Base-by-base conservation (phyloP, 306 rosid species). In the Acacia acuminata region DNA sequence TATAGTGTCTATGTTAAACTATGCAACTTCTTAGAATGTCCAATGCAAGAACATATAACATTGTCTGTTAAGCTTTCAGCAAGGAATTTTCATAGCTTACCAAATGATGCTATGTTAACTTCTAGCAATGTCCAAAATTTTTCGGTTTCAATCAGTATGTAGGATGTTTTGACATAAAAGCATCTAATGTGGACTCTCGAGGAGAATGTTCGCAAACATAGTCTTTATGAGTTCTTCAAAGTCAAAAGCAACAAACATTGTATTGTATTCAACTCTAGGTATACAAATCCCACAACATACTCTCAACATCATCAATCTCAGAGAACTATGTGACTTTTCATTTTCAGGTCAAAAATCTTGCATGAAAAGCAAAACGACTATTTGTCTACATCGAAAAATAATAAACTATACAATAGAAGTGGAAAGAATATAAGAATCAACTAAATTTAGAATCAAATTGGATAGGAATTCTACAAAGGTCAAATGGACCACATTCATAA, bases 401-500 rank as follows among this genome's bases (percentile, higher is more conserved):
- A 73, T 36, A 36, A 43, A 77, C 68, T 45, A 10, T 51, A 58
- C 53, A 2, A 22, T 38, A 22, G 14, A 76, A 38, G 70, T 38
- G 17, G 15, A 40, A 40, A 38, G 53, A 42, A 38, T 3, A 22
- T 15, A 38, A 38, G 24, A 40, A 24, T 16, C 7, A 68, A 16
- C 16, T 16, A 78, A 56, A 24, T 40, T 43, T 51, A 30, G 66
- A 50, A 16, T 24, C 51, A 71, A 13, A 63, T 64, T 15, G 15
- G 60, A 45, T 74, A 30, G 71, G 75, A 77, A 32, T 77, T 55
- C 72, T 79, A 72, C n/a, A n/a, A n/a, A n/a, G n/a, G n/a, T n/a
- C n/a, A 12, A 14, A 63, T 27, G n/a, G 4, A 50, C 55, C 85
- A 95, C 99, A 97, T 95, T 92, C 82, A 71, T 70, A 40, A 95